These are phyloP conservation scores for Yamadazyma diddensiae DNA, from an alignment of 1,139 yeast species.

Conservation along the genomic window DNA sequence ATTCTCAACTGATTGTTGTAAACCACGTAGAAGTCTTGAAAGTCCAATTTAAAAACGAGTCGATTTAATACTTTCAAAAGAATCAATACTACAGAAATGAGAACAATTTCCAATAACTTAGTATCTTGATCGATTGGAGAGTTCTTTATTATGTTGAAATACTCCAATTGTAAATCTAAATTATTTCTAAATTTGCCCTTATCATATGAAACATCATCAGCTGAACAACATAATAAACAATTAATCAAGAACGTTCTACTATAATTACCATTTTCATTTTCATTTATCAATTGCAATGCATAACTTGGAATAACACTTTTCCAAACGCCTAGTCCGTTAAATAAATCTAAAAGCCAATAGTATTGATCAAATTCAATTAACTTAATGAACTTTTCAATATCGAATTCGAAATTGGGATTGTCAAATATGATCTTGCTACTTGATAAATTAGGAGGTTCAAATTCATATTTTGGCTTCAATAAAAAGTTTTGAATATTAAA, in stretches of 20 bases:
- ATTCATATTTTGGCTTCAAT: slow-evolving; percentile 14
- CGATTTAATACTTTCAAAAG: slow-evolving; percentile 21
- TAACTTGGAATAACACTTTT: slow-evolving; percentile 35
- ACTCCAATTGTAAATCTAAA: slow-evolving; percentile 23
- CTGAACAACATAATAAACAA: slow-evolving; percentile 32
- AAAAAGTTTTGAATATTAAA: slow-evolving; percentile 16
- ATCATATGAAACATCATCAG: slow-evolving; percentile 5
- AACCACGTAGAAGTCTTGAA: slow-evolving; percentile 15
- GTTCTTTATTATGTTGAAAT: slow-evolving; percentile 21
- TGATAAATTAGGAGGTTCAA: slow-evolving; percentile 14
- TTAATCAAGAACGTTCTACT: slow-evolving; percentile 25
- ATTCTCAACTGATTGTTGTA: slow-evolving; percentile 34
- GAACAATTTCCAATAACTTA: slow-evolving; percentile 19
- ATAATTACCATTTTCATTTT: slow-evolving; percentile 2
- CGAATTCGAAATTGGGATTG: slow-evolving; percentile 16
- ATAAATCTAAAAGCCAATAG: slow-evolving; percentile 40
- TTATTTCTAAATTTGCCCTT: slow-evolving; percentile 16
- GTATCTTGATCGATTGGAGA: slow-evolving; percentile 16
- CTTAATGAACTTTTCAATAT: slow-evolving; percentile 11
- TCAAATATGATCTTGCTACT: slow-evolving; percentile 14
- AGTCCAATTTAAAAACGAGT: slow-evolving; percentile 8
- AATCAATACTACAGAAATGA: slow-evolving; percentile 31
- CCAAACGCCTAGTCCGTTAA: slow-evolving; percentile 41
- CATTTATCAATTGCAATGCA: slow-evolving; percentile 22
- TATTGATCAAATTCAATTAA: slow-evolving; percentile 32